Percentiles rank a stretch among this genome's conserved stretches.
phyloP scores from a whole-genome alignment of 139 green algal species.

The Diplosphaera chodatii region DNA sequence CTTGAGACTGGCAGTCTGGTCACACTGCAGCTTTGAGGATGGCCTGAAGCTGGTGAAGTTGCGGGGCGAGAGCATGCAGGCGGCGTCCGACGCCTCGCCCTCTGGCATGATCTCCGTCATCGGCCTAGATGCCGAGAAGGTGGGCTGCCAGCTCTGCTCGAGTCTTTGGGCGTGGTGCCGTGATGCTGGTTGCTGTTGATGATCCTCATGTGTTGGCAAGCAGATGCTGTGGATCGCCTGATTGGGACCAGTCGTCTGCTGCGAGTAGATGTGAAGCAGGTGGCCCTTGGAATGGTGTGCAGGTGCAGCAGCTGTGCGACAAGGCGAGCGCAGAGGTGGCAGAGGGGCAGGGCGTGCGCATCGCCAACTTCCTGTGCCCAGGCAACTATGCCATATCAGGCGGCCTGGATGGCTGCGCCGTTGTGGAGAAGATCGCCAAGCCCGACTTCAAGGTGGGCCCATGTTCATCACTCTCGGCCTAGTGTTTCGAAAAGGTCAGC shows the following conservation, averaged over 20 bases:
- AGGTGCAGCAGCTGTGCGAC: slow-evolving; percentile 75
- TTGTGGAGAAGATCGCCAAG: slow-evolving; percentile 75
- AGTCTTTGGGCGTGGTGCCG: no score
- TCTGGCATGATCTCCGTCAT: slow-evolving; percentile 94
- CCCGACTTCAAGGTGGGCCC: slow-evolving; percentile 64
- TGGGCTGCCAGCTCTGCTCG: no score
- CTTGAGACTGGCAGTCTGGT: no score
- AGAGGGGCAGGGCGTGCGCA: slow-evolving; percentile 70
- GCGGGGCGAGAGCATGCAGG: slow-evolving; percentile 96
- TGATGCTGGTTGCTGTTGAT: no score
- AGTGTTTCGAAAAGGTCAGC: no score
- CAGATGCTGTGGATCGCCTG: no score
- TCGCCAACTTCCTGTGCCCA: slow-evolving; percentile 97
- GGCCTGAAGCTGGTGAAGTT: slow-evolving; percentile 91
- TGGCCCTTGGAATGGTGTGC: no score
- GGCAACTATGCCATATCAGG: slow-evolving; percentile 98
- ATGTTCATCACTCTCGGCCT: no score
- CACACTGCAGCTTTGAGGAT: slow-evolving; percentile 88
- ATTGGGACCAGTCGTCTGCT: no score
- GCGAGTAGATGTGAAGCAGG: no score
- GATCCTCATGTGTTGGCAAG: no score
- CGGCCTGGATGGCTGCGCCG: slow-evolving; percentile 79
- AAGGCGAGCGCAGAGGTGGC: slow-evolving; percentile 69
- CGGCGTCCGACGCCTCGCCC: slow-evolving; percentile 80
- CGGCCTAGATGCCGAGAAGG: slow-evolving; percentile 84